phyloP scores from a whole-genome alignment of 2,329 filamentous ascomycete species.

The Paecilomyces niveus region DNA sequence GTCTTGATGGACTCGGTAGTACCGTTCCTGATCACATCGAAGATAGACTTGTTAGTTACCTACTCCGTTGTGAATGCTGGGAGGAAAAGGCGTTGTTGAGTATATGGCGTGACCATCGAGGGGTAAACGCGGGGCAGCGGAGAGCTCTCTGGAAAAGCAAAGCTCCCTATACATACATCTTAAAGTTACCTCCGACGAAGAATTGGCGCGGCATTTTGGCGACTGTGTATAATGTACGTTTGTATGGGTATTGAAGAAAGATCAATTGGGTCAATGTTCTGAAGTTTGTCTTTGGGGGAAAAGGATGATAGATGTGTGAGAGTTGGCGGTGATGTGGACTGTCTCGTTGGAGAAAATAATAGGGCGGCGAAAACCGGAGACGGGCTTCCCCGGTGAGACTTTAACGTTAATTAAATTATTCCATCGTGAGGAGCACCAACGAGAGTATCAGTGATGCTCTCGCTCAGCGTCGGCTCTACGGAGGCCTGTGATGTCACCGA shows the following conservation, averaged over 20 bases:
- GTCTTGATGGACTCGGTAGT: slow-evolving; percentile 80
- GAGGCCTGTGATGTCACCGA: neutral
- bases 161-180: slow-evolving; percentile 63
- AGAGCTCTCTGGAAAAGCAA: slow-evolving; percentile 13
- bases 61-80: neutral
- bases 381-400: neutral
- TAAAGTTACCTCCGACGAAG: slow-evolving; percentile 98
- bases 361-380: neutral
- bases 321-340: neutral
- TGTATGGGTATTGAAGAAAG: neutral
- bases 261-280: neutral
- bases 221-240: slow-evolving; percentile 6
- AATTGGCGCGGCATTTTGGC: slow-evolving; percentile 87
- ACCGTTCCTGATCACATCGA: slow-evolving; percentile 66
- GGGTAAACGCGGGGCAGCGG: slow-evolving; percentile 13
- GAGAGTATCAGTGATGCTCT: neutral
- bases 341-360: neutral
- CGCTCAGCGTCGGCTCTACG: neutral
- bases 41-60: neutral
- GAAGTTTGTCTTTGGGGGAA: neutral
- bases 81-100: neutral
- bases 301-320: neutral
- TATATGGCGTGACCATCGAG: slow-evolving; percentile 18
- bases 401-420: neutral
- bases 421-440: neutral